A percentile compares a stretch with the other conserved stretches of the same genome.
phyloP scores from a whole-genome alignment of 495 filamentous ascomycete genomes.

The Aspergillus hancockii region DNA sequence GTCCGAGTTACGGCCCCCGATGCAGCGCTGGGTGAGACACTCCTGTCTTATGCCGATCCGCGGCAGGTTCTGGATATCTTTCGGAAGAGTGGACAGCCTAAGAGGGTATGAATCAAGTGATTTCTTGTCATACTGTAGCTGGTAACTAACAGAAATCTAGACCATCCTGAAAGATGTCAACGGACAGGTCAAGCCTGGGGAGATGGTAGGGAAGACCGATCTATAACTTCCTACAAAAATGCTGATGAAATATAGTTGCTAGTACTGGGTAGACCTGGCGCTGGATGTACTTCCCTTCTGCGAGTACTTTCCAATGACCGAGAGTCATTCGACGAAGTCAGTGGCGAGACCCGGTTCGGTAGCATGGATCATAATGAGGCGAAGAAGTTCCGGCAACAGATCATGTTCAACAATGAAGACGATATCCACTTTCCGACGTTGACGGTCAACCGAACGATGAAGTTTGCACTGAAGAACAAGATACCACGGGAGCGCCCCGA shows the following conservation, averaged over 20 bases:
- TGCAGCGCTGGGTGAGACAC: slow-evolving; percentile 39
- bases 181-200: slow-evolving; percentile 41
- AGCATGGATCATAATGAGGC: slow-evolving; percentile 39
- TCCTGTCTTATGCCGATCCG: slow-evolving; percentile 38
- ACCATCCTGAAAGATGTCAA: slow-evolving; percentile 39
- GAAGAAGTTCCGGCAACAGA: slow-evolving; percentile 37
- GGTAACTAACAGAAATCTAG: slow-evolving; percentile 15
- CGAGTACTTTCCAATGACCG: slow-evolving; percentile 41
- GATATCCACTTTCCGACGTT: slow-evolving; percentile 82
- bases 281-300: slow-evolving; percentile 45
- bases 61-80: slow-evolving; percentile 29
- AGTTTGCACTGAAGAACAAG: slow-evolving; percentile 73
- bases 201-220: slow-evolving; percentile 33
- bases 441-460: slow-evolving; percentile 77
- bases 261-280: slow-evolving; percentile 46
- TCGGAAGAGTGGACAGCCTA: slow-evolving; percentile 19
- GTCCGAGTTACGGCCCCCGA: slow-evolving; percentile 42
- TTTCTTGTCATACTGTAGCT: background rate
- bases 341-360: slow-evolving; percentile 34
- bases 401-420: slow-evolving; percentile 52
- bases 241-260: slow-evolving; percentile 30
- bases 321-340: slow-evolving; percentile 36
- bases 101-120: slow-evolving; percentile 28
- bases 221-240: background rate
- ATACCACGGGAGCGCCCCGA: slow-evolving; percentile 63